Evolutionary conservation across 495 filamentous ascomycete species (phyloP).

Genomic region (Cercophora newfieldiana): DNA sequence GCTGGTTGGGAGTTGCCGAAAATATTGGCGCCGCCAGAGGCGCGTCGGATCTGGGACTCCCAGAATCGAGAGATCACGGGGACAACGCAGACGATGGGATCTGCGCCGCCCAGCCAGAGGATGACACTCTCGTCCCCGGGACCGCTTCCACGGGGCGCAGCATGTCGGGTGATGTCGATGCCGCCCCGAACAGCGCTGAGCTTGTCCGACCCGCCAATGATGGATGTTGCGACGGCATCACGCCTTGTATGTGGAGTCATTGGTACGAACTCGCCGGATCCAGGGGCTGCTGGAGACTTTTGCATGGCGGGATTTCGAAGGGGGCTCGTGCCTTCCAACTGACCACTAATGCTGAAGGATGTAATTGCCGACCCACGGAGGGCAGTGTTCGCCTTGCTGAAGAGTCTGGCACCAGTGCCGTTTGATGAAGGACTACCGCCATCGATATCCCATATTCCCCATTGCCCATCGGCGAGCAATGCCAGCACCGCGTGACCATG

Average conservation of each 20-base stretch:
- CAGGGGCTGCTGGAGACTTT: conserved; percentile 40
- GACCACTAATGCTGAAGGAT: conserved; percentile 68
- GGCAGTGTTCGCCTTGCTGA: conserved; percentile 58
- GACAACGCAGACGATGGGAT: conserved; percentile 58
- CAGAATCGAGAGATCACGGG: conserved; percentile 67
- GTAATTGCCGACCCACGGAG: conserved; percentile 65
- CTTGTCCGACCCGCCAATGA: conserved; percentile 36
- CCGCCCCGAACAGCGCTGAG: conserved; percentile 55
- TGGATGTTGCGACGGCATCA: conserved; percentile 38
- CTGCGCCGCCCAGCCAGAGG: conserved; percentile 65
- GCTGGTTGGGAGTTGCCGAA: conserved; percentile 52
- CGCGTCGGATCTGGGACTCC: conserved; percentile 58
- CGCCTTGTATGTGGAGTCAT: conserved; percentile 83
- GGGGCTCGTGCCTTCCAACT: conserved; percentile 54
- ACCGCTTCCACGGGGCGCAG: conserved; percentile 47
- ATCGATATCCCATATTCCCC: conserved; percentile 91
- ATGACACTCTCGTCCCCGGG: conserved; percentile 63
- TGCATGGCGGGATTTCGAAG: conserved; percentile 47
- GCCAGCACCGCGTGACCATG: conserved; percentile 74
- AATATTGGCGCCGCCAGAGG: conserved; percentile 58
- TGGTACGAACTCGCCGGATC: conserved; percentile 60
- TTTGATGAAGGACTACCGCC: conserved; percentile 50
- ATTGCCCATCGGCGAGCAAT: conserved; percentile 81
- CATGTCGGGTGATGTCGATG: conserved; percentile 56
- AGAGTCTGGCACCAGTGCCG: conserved; percentile 50